Evolutionary conservation across 2,329 filamentous ascomycete genomes (phyloP), one percentile per base, ranked within the genome.

Genomic region (Tricladium varicosporioides): DNA sequence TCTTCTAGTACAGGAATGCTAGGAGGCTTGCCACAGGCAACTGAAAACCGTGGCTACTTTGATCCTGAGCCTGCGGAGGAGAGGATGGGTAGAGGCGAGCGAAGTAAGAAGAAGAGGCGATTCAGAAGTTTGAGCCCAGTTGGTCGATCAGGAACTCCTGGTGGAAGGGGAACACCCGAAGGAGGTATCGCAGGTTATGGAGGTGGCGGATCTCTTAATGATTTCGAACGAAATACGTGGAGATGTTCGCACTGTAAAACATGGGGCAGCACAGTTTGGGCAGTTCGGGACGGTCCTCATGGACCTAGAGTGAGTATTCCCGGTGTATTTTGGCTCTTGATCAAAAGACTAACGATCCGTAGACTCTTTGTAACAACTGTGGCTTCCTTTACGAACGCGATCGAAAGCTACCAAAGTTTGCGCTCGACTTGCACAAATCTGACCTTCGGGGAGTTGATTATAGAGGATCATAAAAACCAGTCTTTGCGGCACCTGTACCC

Each of bases 91-190:
- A 82, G 93, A 54, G 93, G 93, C 19, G 93, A 97, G 74, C 80
- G 93, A 47, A 94, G 89, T 66, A 97, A 96, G 81, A 96, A 96
- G 80, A 97, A 97, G 83, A 83, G 90, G 63, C 83, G 92, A 22
- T 96, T 97, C 77, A 84, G 92, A 64, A 96, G 92, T 72, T 73
- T 96, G 60, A 95, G 91, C 69, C 93, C 94, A 0, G 75, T 86
- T 16, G 89, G 82, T n/a, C 81, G 86, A 61, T 77, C 81, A 33
- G 81, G 81, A 14, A 89, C 87, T 5, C 86, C 85, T 1, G 85
- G 84, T 56, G 86, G 82, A 5, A 79, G 92, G 56, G 89, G 89
- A 10, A 97, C 92, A 1, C 92, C 92, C 0, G 92, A 95, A 64
- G 88, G 87, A 74, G 91, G 87, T 87, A 87, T 62, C 83, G 87